Conservation (phyloP, 371 early-diverging fungal genomes). For the Quaeritorhiza haematococci region DNA sequence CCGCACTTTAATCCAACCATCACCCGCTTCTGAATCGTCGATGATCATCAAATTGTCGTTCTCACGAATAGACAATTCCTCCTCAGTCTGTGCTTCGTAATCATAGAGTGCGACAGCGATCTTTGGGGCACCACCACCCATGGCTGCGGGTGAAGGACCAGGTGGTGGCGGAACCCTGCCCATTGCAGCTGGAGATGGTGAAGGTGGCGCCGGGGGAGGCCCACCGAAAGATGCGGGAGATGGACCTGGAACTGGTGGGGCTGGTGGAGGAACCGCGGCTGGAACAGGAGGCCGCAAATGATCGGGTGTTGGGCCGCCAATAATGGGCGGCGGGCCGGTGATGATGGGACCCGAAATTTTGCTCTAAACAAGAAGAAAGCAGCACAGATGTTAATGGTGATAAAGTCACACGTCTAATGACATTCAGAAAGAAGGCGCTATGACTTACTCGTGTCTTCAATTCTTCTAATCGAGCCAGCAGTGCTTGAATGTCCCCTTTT, state of each 20-base stretch:
- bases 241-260: conserved; percentile 4
- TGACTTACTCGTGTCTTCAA: conserved; percentile 15
- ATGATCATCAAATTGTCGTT: conserved; percentile 69
- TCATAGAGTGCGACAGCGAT: conserved; percentile 69
- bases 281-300: conserved; percentile 6
- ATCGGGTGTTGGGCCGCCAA: conserved; percentile 5
- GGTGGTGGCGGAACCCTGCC: conserved; percentile 1
- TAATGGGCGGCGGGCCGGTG: conserved; percentile 22
- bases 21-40: conserved; percentile 67
- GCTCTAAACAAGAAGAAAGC: conserved; percentile 14
- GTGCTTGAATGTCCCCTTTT: conserved; percentile 29
- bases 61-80: conserved; percentile 68
- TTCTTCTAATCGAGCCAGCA: conserved; percentile 22
- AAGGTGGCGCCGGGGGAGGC: not conserved
- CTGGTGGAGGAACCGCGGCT: not conserved
- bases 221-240: conserved; percentile 1
- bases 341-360: conserved; percentile 29
- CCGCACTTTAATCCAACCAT: conserved; percentile 73
- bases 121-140: conserved; percentile 11
- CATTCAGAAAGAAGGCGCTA: too few relatives aligned
- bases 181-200: conserved; percentile 8
- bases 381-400: too few relatives aligned
- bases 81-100: conserved; percentile 68
- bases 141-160: conserved; percentile 6
- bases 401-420: not conserved